These are phyloP conservation scores for Orbilia ellipsospora DNA, from an alignment of 2,329 filamentous ascomycete genomes.

Conservation along the genomic window DNA sequence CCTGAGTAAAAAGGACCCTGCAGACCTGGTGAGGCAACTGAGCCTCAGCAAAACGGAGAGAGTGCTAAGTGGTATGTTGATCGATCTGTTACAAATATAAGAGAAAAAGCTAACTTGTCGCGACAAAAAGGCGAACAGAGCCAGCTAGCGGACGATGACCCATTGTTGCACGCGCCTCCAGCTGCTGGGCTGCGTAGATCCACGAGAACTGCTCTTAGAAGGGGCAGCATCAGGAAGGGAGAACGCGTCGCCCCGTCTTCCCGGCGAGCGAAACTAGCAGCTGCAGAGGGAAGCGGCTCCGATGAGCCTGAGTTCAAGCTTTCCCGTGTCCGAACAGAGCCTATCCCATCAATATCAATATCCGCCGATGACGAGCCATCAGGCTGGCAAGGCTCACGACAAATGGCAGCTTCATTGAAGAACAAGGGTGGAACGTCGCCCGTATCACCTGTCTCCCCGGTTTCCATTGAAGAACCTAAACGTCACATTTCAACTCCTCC, in stretches of 20 bases:
- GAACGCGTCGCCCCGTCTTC: constrained; percentile 75
- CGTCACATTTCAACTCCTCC: constrained; percentile 12
- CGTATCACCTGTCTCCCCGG: constrained; percentile 13
- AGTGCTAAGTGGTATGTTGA: constrained; percentile 58
- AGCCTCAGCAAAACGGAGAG: constrained; percentile 67
- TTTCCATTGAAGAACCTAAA: constrained; percentile 21
- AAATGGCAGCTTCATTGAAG: constrained; percentile 16
- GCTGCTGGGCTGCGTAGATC: constrained; percentile 86
- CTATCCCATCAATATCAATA: constrained; percentile 63
- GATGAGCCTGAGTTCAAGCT: constrained; percentile 67
- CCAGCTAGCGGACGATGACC: constrained; percentile 74
- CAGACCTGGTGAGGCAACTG: constrained; percentile 76
- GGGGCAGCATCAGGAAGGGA: constrained; percentile 83
- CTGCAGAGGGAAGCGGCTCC: constrained; percentile 55
- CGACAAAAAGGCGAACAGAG: constrained; percentile 60
- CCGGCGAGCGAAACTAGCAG: constrained; percentile 65
- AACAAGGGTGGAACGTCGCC: constrained; percentile 7
- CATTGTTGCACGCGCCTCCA: constrained; percentile 81
- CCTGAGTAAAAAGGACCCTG: constrained; percentile 74
- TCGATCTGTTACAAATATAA: constrained; percentile 9
- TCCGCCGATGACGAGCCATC: constrained; percentile 34
- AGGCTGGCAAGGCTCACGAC: constrained; percentile 18
- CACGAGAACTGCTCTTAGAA: constrained; percentile 89
- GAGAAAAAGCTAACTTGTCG: constrained; percentile 56
- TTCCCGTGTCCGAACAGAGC: constrained; percentile 76